phyloP scores from a whole-genome alignment of 2,329 filamentous ascomycete genomes.

The Fusarium aywerte region DNA sequence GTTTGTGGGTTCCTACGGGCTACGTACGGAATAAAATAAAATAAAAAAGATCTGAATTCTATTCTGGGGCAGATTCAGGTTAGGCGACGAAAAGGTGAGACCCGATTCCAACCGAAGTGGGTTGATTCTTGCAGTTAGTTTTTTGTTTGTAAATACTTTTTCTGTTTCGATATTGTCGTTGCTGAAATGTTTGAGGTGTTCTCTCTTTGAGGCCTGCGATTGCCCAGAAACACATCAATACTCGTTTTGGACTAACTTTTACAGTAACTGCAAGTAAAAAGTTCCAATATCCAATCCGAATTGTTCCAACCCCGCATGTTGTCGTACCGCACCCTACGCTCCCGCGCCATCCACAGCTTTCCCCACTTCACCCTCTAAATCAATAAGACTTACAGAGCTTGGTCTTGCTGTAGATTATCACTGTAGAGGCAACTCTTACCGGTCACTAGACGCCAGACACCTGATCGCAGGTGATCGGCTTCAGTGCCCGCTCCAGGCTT shows the following conservation, averaged over 20 bases:
- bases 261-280: not conserved
- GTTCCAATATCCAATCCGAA: slow-evolving; percentile 21
- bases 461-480: slow-evolving; percentile 36
- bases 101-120: slow-evolving; percentile 36
- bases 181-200: not conserved
- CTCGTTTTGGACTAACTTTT: slow-evolving; percentile 5
- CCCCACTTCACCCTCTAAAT: slow-evolving; percentile 13
- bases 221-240: slow-evolving; percentile 5
- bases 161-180: too few relatives aligned
- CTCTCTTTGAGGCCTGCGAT: slow-evolving; percentile 2
- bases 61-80: slow-evolving; percentile 14
- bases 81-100: slow-evolving; percentile 9
- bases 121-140: slow-evolving; percentile 16
- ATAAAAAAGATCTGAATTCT: not conserved
- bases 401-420: not conserved
- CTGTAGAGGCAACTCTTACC: slow-evolving; percentile 15
- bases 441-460: slow-evolving; percentile 7
- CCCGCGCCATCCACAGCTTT: slow-evolving; percentile 14
- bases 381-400: not conserved
- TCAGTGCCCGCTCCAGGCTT: slow-evolving; percentile 16
- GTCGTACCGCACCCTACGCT: slow-evolving; percentile 24
- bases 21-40: slow-evolving; percentile 2
- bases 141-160: not conserved
- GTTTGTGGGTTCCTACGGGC: slow-evolving; percentile 18
- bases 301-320: slow-evolving; percentile 35